Conservation (phyloP, 2,329 filamentous ascomycete genomes). For the Zasmidium angulare region DNA sequence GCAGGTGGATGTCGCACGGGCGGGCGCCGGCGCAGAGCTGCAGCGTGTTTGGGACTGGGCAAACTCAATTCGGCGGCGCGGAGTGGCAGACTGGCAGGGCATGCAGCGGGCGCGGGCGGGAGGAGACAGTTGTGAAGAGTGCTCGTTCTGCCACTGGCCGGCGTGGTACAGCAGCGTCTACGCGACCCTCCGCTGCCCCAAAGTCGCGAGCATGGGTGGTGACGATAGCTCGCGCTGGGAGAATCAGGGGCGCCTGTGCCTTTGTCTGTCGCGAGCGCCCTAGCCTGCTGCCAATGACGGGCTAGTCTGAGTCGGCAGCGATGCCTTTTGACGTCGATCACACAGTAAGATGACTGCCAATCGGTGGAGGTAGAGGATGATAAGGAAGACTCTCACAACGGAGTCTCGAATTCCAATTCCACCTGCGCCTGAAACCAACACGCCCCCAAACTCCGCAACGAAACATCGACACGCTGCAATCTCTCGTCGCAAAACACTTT, state of each 20-base stretch:
- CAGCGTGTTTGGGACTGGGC: neutral
- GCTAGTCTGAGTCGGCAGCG: slow-evolving; percentile 6
- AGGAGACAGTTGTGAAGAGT: neutral
- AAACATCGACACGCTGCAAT: neutral
- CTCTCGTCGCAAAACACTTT: neutral
- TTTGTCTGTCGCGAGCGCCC: too few relatives aligned
- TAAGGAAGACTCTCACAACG: too few relatives aligned
- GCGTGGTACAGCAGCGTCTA: neutral
- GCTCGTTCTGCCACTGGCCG: neutral
- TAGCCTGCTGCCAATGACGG: neutral
- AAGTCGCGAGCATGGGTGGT: neutral
- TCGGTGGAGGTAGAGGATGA: too few relatives aligned
- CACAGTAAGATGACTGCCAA: too few relatives aligned
- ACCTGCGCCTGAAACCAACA: too few relatives aligned
- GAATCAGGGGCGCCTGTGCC: slow-evolving; percentile 4
- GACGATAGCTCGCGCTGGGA: too few relatives aligned
- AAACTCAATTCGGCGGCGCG: neutral
- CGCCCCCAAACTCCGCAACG: too few relatives aligned
- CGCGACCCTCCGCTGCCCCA: neutral
- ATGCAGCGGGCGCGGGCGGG: neutral
- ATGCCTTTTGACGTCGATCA: neutral
- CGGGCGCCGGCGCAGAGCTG: neutral
- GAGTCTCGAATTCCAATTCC: too few relatives aligned
- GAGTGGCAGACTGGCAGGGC: neutral
- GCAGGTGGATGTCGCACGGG: neutral